Conservation (phyloP, 371 early-diverging fungal species). For the Mucor mucedo region DNA sequence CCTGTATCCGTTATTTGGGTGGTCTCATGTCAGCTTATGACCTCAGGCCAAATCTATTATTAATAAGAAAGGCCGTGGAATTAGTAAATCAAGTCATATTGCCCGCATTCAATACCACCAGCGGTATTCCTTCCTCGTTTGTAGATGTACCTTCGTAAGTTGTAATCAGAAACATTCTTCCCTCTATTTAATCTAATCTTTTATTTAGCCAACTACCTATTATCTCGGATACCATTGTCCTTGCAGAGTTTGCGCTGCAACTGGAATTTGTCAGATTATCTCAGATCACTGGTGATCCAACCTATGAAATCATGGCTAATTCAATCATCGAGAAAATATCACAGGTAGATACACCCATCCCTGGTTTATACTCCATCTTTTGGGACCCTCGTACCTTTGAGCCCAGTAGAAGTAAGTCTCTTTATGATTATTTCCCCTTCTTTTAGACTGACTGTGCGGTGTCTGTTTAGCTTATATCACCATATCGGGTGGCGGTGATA, state of each 20-base stretch:
- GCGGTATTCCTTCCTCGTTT: constrained; percentile 77
- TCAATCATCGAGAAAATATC: constrained; percentile 64
- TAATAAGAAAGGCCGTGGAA: constrained; percentile 53
- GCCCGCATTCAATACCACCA: constrained; percentile 57
- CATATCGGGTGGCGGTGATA: constrained; percentile 75
- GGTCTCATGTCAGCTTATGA: constrained; percentile 70
- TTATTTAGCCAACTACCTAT: constrained; percentile 16
- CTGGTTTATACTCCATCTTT: constrained; percentile 78
- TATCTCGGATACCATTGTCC: constrained; percentile 45
- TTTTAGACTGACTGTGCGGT: neutral
- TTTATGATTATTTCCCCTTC: neutral
- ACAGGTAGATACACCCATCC: constrained; percentile 49
- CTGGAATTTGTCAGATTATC: constrained; percentile 87
- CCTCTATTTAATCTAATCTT: too few species aligned
- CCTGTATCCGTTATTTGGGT: constrained; percentile 78
- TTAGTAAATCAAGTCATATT: constrained; percentile 40
- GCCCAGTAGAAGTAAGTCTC: constrained; percentile 43
- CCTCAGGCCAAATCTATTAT: constrained; percentile 57
- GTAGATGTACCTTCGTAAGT: constrained; percentile 60
- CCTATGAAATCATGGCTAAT: constrained; percentile 70
- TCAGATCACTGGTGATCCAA: constrained; percentile 71
- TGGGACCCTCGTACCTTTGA: constrained; percentile 38
- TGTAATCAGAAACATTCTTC: neutral
- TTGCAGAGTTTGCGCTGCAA: constrained; percentile 89
- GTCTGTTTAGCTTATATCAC: constrained; percentile 40